Evolutionary conservation across 2,329 filamentous ascomycete species (phyloP).

Genomic region (Sporothrix inflata): DNA sequence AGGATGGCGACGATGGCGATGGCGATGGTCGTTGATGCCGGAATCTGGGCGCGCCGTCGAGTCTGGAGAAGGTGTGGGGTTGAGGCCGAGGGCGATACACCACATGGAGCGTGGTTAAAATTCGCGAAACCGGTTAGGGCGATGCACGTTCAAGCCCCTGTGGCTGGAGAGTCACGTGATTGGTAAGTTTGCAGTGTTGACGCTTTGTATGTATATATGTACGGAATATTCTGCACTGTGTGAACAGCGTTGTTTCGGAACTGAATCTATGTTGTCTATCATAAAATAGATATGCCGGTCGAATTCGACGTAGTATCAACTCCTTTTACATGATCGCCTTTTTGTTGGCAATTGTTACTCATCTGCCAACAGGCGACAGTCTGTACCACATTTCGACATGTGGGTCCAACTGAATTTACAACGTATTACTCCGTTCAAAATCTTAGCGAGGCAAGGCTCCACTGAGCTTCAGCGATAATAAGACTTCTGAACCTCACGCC

Average conservation of each 20-base stretch:
- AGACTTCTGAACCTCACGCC: not conserved
- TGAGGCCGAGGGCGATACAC: constrained; percentile 22
- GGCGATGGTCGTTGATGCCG: constrained; percentile 28
- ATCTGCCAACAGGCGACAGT: not conserved
- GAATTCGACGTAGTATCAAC: not conserved
- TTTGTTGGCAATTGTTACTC: not conserved
- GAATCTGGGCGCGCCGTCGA: constrained; percentile 29
- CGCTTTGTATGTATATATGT: not conserved
- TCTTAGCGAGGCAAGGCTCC: not conserved
- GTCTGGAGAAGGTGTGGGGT: constrained; percentile 30
- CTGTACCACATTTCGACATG: not conserved
- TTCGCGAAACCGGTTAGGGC: constrained; percentile 25
- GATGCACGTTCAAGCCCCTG: constrained; percentile 18
- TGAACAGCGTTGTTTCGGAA: not conserved
- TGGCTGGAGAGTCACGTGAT: constrained; percentile 22
- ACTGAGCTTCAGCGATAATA: not conserved
- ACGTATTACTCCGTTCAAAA: no score
- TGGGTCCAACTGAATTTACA: constrained; percentile 1
- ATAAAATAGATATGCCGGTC: not conserved
- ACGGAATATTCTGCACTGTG: not conserved
- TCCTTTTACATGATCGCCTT: not conserved
- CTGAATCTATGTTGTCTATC: not conserved
- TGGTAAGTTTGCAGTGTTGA: not conserved
- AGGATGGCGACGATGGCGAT: constrained; percentile 23
- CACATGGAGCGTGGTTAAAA: constrained; percentile 15